These are phyloP conservation scores for Talaromyces piceae DNA, from an alignment of 2,329 filamentous ascomycete genomes.

Conservation along the genomic window DNA sequence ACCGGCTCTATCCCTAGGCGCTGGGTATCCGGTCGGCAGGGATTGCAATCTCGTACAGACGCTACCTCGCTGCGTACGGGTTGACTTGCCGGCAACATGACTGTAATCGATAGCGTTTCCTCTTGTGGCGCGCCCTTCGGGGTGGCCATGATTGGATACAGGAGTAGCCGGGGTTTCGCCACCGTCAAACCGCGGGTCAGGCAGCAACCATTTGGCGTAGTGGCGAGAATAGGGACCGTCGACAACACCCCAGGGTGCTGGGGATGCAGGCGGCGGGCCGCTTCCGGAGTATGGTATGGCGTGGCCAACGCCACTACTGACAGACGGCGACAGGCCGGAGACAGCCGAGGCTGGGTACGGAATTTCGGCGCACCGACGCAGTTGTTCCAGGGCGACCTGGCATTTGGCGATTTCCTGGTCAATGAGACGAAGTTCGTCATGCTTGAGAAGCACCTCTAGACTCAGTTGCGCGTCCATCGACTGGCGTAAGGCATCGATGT, in stretches of 20 bases:
- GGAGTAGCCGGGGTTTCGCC: slow-evolving; percentile 27
- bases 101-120: slow-evolving; percentile 58
- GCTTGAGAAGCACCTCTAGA: slow-evolving; percentile 86
- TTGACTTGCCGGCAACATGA: slow-evolving; percentile 45
- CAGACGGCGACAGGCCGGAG: slow-evolving; percentile 52
- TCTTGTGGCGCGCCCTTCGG: slow-evolving; percentile 71
- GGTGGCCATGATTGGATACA: slow-evolving; percentile 35
- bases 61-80: slow-evolving; percentile 50
- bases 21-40: slow-evolving; percentile 62
- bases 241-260: slow-evolving; percentile 80
- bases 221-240: slow-evolving; percentile 92
- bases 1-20: slow-evolving; percentile 71
- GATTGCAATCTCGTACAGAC: slow-evolving; percentile 60
- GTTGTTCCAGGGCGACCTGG: slow-evolving; percentile 84
- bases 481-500: slow-evolving; percentile 53
- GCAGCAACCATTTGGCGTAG: slow-evolving; percentile 91
- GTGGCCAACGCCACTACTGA: slow-evolving; percentile 67
- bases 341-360: slow-evolving; percentile 71
- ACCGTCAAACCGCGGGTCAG: slow-evolving; percentile 79
- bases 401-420: slow-evolving; percentile 96
- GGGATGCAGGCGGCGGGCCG: slow-evolving; percentile 64
- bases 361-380: slow-evolving; percentile 85
- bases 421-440: slow-evolving; percentile 87
- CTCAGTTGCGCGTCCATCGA: slow-evolving; percentile 80
- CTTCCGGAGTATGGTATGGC: slow-evolving; percentile 57